phyloP scores from a whole-genome alignment of 1,284 basidiomycete genomes.

The Cerrena zonata region DNA sequence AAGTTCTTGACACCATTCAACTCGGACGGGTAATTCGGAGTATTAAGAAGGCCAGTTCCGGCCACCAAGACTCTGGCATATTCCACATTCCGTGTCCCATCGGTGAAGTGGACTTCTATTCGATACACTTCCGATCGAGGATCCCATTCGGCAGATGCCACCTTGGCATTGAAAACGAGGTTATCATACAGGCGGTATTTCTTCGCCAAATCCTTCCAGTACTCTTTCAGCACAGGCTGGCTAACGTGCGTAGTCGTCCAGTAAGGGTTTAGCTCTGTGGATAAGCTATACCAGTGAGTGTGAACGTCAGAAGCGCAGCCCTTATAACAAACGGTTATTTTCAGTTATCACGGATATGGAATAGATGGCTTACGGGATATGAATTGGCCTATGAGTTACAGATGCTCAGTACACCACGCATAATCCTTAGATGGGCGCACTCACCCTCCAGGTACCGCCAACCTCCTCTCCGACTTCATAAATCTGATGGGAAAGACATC shows the following conservation, averaged over 20 bases:
- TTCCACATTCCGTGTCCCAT: constrained; percentile 18
- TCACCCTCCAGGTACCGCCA: constrained; percentile 33
- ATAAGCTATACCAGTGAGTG: constrained; percentile 31
- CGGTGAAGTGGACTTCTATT: constrained; percentile 29
- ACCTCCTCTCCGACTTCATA: constrained; percentile 28
- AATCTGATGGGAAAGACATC: constrained; percentile 29
- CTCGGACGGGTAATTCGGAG: constrained; percentile 32
- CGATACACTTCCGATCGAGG: constrained; percentile 26
- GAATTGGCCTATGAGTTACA: constrained; percentile 5
- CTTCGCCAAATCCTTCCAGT: constrained; percentile 25
- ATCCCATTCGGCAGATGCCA: constrained; percentile 39
- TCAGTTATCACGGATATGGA: too few relatives aligned
- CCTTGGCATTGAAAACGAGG: constrained; percentile 28
- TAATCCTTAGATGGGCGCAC: too few relatives aligned
- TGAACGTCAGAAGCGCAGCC: constrained; percentile 25
- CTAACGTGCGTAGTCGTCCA: constrained; percentile 24
- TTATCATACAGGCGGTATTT: constrained; percentile 21
- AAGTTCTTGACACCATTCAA: constrained; percentile 38
- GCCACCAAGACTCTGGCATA: constrained; percentile 36
- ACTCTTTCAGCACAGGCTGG: constrained; percentile 29
- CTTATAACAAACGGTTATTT: too few relatives aligned
- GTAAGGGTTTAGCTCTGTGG: constrained; percentile 26
- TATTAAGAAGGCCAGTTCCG: constrained; percentile 37
- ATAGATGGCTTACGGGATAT: constrained; percentile 2
- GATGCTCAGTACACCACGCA: too few relatives aligned